phyloP scores from a whole-genome alignment of 2,329 filamentous ascomycete species.

The Xylariaceae sp. region DNA sequence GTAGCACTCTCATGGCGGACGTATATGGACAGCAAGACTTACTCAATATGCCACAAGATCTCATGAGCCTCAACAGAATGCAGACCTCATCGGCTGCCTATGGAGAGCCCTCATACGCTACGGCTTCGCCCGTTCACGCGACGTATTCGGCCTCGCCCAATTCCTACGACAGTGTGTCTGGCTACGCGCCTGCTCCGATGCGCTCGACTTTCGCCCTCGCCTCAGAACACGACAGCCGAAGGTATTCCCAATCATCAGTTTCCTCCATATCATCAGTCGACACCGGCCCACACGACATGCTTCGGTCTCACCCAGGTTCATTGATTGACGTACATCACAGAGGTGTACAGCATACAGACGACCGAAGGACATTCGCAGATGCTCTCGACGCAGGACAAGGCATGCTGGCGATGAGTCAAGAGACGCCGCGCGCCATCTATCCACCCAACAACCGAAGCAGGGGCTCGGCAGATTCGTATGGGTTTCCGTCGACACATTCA shows the following conservation, averaged over 20 bases:
- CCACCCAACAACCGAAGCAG: constrained; percentile 61
- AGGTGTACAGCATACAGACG: constrained; percentile 49
- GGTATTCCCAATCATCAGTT: constrained; percentile 83
- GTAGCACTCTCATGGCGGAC: constrained; percentile 59
- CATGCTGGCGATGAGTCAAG: constrained; percentile 94
- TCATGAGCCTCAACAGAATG: constrained; percentile 64
- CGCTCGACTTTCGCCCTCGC: constrained; percentile 56
- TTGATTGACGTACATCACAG: constrained; percentile 63
- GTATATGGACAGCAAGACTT: constrained; percentile 61
- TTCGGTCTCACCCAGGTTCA: constrained; percentile 52
- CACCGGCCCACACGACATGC: constrained; percentile 34
- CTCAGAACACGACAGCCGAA: constrained; percentile 56
- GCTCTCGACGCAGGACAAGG: constrained; percentile 89
- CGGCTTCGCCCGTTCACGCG: constrained; percentile 62
- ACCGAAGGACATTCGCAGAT: constrained; percentile 74
- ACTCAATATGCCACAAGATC: constrained; percentile 71
- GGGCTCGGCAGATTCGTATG: constrained; percentile 80
- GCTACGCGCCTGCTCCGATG: constrained; percentile 65
- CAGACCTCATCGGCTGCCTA: constrained; percentile 62
- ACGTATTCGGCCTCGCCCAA: constrained; percentile 65
- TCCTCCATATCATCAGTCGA: constrained; percentile 48
- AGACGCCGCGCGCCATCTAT: constrained; percentile 88
- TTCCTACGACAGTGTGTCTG: constrained; percentile 68
- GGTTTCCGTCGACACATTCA: constrained; percentile 81
- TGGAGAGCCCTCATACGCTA: constrained; percentile 65